phyloP scores from a whole-genome alignment of 345 rosid species.

The Eucalyptus leucophloia region DNA sequence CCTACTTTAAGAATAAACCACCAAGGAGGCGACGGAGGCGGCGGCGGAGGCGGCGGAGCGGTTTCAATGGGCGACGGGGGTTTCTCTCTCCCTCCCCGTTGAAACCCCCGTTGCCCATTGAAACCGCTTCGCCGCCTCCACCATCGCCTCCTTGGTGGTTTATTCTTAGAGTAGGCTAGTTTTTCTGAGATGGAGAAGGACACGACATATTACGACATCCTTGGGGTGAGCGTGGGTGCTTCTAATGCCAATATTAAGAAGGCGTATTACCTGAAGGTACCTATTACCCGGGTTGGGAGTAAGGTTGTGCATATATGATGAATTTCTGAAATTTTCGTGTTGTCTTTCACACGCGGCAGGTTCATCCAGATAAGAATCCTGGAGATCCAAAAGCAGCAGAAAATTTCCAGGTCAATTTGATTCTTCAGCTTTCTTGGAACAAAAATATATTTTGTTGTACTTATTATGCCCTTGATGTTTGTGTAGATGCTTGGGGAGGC shows the following conservation, averaged over 20 bases:
- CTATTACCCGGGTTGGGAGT: background rate
- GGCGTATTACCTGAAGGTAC: slow-evolving; percentile 61
- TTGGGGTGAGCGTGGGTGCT: slow-evolving; percentile 61
- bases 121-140: rapidly evolving
- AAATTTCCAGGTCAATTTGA: slow-evolving; percentile 59
- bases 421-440: background rate
- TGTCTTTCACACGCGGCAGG: slow-evolving; percentile 48
- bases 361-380: slow-evolving; percentile 93
- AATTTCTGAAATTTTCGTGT: background rate
- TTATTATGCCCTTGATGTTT: background rate
- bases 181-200: slow-evolving; percentile 49
- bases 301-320: background rate
- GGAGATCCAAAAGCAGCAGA: slow-evolving; percentile 76
- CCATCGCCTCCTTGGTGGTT: too few relatives aligned
- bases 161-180: too few relatives aligned
- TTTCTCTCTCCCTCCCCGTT: too few relatives aligned
- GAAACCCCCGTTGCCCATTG: too few relatives aligned
- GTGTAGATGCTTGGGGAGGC: slow-evolving; percentile 84
- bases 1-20: too few relatives aligned
- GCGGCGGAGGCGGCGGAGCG: rapidly evolving
- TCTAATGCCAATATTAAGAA: slow-evolving; percentile 79
- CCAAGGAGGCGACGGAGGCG: rapidly evolving
- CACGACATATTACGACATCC: slow-evolving; percentile 48
- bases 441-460: background rate
- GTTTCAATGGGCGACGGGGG: too few relatives aligned